Conservation (phyloP, 306 rosid species). For the Rosa chinensis region DNA sequence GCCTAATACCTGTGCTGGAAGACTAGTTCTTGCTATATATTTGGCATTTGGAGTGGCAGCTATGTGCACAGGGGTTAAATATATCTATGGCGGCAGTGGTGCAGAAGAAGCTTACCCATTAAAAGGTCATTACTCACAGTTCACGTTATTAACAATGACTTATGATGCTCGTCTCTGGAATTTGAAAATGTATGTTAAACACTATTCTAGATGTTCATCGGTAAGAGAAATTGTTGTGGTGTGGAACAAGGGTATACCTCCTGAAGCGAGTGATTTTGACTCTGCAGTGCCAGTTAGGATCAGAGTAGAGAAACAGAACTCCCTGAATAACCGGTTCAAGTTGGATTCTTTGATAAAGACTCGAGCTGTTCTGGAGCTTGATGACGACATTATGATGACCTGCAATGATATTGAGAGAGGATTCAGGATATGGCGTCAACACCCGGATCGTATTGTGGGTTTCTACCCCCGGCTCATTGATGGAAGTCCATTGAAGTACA, state of each 20-base stretch:
- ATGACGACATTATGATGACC: conserved; percentile 97
- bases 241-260: conserved; percentile 98
- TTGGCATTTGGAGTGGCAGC: conserved; percentile 64
- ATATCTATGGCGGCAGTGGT: conserved; percentile 86
- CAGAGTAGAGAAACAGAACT: conserved; percentile 76
- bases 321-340: conserved; percentile 84
- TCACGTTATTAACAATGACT: conserved; percentile 92
- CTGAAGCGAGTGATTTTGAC: conserved; percentile 69
- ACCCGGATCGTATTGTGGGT: conserved; percentile 87
- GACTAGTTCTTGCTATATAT: conserved; percentile 63
- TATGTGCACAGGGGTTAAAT: conserved; percentile 74
- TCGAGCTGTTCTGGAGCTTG: conserved; percentile 96
- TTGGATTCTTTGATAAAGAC: conserved; percentile 69
- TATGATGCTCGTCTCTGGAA: conserved; percentile 98
- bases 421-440: conserved; percentile 86
- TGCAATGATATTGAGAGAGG: conserved; percentile 97
- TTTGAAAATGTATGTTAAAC: conserved; percentile 84
- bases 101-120: conserved; percentile 79
- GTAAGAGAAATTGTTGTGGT: conserved; percentile 93
- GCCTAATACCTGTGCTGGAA: conserved; percentile 71
- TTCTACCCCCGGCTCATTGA: conserved; percentile 84
- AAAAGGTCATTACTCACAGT: conserved; percentile 81
- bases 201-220: conserved; percentile 91
- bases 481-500: conserved; percentile 68
- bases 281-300: conserved; percentile 83